Base-by-base conservation (phyloP, 2,329 filamentous ascomycete species). In the Trichoderma harzianum region DNA sequence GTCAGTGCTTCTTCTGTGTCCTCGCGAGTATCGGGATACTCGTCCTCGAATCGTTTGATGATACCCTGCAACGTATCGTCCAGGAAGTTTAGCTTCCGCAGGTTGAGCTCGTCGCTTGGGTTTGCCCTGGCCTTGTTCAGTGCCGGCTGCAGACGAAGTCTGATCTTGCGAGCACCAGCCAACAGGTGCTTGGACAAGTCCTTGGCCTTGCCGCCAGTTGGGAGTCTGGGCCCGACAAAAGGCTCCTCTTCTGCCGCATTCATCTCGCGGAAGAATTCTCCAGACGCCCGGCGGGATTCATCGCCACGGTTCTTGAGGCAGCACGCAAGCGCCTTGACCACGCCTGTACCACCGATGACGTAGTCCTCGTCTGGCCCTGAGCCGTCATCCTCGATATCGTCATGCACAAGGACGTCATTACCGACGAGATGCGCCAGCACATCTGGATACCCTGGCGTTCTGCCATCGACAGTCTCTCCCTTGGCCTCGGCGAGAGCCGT, bases 1-100 rank as follows among this genome's bases (percentile, higher is more conserved):
- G 51, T 12, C 21, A 32, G 16, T 18, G 51, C 57, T 0, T 57
- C 70, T 12, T 70, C 24, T 8, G 43, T 63, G 11, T 75, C 60
- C 77, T 77, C 84, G 43, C 93, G 90, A 0, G 93, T 97, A 78
- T 98, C 95, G 0, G 96, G 96, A 77, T 94, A 98, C 81, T 98
- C 95, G 79, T 97, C 93, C 80, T 98, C 96, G 79, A 98, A 99
- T 32, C 96, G 92, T 79, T 93, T 91, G 78, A 98, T 98, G 83
- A 98, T 98, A 75, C 92, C 91, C 77, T 94, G 88, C 11, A 99
- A 86, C 0, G 96, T 98, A 73, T 92, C 86, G 77, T 98, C 94
- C 34, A 99, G 88, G 87, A 97, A 97, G 57, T 92, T 85, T 24
- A 98, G 88, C 90, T 86, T 88, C 90, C 95, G 89, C 79, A 97